These are phyloP conservation scores for Diphasiastrum complanatum DNA, from an alignment of 83 land plant genomes.

Conservation along the genomic window DNA sequence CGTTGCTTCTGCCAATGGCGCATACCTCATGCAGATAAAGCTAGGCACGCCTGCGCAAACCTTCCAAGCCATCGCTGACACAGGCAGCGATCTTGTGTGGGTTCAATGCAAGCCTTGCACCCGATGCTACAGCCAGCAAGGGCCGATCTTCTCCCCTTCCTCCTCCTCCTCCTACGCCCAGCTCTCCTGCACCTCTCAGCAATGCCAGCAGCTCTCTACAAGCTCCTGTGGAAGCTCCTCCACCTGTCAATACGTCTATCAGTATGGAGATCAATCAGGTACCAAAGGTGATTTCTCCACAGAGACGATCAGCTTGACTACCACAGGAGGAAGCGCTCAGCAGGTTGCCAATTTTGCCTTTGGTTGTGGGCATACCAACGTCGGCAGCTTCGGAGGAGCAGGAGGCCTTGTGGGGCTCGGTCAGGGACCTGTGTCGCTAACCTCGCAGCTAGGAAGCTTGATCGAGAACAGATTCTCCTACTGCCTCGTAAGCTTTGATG, in stretches of 20 bases:
- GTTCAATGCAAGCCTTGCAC: slow-evolving; percentile 24
- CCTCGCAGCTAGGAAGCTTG: slow-evolving; percentile 19
- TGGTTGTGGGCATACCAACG: slow-evolving; percentile 15
- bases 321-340: background rate
- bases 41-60: slow-evolving; percentile 27
- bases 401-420: slow-evolving; percentile 26
- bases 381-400: slow-evolving; percentile 17
- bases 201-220: slow-evolving; percentile 7
- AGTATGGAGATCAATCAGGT: slow-evolving; percentile 14
- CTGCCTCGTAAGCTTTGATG: slow-evolving; percentile 20
- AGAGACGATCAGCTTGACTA: slow-evolving; percentile 11
- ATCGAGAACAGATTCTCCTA: slow-evolving; percentile 22
- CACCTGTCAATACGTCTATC: slow-evolving; percentile 6
- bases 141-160: slow-evolving; percentile 14
- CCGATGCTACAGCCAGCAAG: slow-evolving; percentile 15
- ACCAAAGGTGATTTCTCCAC: slow-evolving; percentile 13
- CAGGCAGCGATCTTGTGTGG: slow-evolving; percentile 33
- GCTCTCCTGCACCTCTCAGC: slow-evolving; percentile 11
- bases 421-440: slow-evolving; percentile 16
- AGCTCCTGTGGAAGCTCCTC: background rate
- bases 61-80: slow-evolving; percentile 22
- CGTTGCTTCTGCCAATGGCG: too few relatives aligned
- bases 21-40: too few relatives aligned
- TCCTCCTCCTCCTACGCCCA: slow-evolving; percentile 14
- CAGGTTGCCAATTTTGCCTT: slow-evolving; percentile 8